Conservation (phyloP, 352 stramenopile genomes). For the Phytopythium kandeliae region DNA sequence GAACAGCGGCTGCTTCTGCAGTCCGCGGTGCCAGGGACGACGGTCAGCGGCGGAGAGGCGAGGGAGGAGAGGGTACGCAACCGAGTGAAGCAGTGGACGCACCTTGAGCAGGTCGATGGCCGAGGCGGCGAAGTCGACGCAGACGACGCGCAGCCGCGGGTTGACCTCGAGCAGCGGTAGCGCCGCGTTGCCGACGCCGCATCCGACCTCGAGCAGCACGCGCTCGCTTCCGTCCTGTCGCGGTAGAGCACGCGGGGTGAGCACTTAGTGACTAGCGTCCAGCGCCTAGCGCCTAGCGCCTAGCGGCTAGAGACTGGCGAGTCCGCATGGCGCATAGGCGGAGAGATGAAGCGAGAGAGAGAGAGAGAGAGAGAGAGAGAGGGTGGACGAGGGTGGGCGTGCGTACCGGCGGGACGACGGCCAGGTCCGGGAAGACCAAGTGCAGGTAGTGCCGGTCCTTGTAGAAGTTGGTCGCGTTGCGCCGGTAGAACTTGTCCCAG, state of each 20-base stretch:
- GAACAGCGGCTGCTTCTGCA: conserved; percentile 78
- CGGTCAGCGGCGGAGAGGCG: conserved; percentile 1
- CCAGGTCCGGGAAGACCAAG: conserved; percentile 87
- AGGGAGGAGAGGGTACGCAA: too few species aligned
- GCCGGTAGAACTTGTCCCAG: conserved; percentile 95
- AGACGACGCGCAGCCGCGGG: conserved; percentile 76
- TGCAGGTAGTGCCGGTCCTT: conserved; percentile 95
- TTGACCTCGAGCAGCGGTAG: conserved; percentile 93
- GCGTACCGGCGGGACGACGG: conserved; percentile 38
- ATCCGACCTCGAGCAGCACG: conserved; percentile 92
- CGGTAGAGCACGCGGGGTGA: too few species aligned
- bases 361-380: too few species aligned
- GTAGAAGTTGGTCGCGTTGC: conserved; percentile 93
- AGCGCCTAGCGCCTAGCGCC: too few species aligned
- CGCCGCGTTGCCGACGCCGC: conserved; percentile 93
- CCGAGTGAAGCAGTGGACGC: conserved; percentile 5
- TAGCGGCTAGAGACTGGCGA: too few species aligned
- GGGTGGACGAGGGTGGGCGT: too few species aligned
- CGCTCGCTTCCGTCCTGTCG: conserved; percentile 27
- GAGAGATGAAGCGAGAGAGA: too few species aligned
- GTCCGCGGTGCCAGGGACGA: too few species aligned
- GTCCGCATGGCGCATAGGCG: too few species aligned
- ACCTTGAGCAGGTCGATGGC: conserved; percentile 91
- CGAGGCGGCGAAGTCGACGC: conserved; percentile 91
- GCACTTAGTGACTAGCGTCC: too few species aligned